phyloP scores from a whole-genome alignment of 2,329 filamentous ascomycete genomes.

The Fusarium nurragi region DNA sequence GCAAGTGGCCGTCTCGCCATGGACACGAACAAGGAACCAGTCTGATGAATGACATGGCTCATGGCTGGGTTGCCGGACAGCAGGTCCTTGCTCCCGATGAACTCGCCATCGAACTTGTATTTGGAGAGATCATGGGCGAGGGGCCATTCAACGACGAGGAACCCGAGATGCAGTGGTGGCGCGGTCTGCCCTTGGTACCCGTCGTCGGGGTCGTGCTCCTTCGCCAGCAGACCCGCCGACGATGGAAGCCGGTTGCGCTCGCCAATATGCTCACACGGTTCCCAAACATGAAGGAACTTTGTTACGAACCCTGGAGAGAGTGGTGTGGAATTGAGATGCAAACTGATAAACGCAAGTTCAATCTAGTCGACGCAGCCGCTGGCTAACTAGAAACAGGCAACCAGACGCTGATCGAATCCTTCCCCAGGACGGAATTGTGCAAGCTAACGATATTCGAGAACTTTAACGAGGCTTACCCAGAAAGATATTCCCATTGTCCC shows the following conservation, averaged over 20 bases:
- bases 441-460: constrained; percentile 51
- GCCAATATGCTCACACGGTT: constrained; percentile 49
- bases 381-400: constrained; percentile 36
- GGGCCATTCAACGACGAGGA: constrained; percentile 43
- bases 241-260: constrained; percentile 48
- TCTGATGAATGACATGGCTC: constrained; percentile 40
- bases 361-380: constrained; percentile 26
- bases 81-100: constrained; percentile 28
- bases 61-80: constrained; percentile 46
- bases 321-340: constrained; percentile 28
- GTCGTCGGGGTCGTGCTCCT: constrained; percentile 48
- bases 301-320: constrained; percentile 53
- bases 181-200: constrained; percentile 47
- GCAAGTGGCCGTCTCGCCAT: constrained; percentile 13
- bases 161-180: constrained; percentile 48
- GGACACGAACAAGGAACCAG: constrained; percentile 24
- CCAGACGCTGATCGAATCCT: constrained; percentile 43
- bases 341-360: constrained; percentile 46
- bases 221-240: constrained; percentile 51
- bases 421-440: constrained; percentile 38
- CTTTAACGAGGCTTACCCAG: constrained; percentile 47
- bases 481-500: constrained; percentile 17
- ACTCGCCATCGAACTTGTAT: constrained; percentile 32
- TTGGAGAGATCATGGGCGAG: constrained; percentile 46
- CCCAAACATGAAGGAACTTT: constrained; percentile 50